Evolutionary conservation across 1,284 basidiomycete genomes (phyloP).

Genomic region (Hemileia vastatrix): DNA sequence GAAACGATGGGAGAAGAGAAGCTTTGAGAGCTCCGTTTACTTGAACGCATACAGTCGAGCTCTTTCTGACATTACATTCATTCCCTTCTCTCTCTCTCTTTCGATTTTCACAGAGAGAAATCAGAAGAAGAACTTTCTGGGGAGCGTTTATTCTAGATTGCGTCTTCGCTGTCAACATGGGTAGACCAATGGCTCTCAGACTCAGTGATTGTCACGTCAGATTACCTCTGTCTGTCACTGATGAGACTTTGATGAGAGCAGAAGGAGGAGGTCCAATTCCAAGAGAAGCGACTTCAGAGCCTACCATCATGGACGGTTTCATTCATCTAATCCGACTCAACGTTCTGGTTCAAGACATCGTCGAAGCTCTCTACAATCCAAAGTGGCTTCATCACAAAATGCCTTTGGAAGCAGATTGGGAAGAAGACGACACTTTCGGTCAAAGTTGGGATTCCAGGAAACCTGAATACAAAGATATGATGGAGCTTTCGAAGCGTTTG

Average conservation of each 20-base stretch:
- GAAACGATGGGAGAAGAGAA: slow-evolving; percentile 22
- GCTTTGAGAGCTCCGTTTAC: neutral
- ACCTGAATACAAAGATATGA: slow-evolving; percentile 36
- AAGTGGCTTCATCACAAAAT: slow-evolving; percentile 19
- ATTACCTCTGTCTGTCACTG: slow-evolving; percentile 29
- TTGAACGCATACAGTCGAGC: neutral
- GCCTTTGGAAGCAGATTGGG: neutral
- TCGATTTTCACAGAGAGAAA: neutral
- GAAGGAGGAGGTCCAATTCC: slow-evolving; percentile 22
- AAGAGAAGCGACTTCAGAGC: slow-evolving; percentile 2
- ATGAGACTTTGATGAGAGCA: slow-evolving; percentile 17
- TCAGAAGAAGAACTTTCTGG: slow-evolving; percentile 31
- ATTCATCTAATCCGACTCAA: slow-evolving; percentile 36
- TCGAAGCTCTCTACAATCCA: slow-evolving; percentile 31
- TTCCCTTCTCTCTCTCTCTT: neutral
- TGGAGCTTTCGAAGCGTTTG: slow-evolving; percentile 28
- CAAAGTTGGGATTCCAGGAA: neutral
- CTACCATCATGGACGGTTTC: slow-evolving; percentile 32
- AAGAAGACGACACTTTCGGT: neutral
- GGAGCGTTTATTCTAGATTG: slow-evolving; percentile 35
- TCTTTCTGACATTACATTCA: too few species aligned
- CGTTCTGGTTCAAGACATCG: slow-evolving; percentile 33
- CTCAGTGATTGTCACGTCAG: slow-evolving; percentile 33
- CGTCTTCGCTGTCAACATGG: slow-evolving; percentile 37
- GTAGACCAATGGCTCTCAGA: slow-evolving; percentile 32